A percentile compares a stretch with the other conserved stretches of the same genome.
Conservation (phyloP, 495 filamentous ascomycete species). For the Chaetomidium leptoderma region DNA sequence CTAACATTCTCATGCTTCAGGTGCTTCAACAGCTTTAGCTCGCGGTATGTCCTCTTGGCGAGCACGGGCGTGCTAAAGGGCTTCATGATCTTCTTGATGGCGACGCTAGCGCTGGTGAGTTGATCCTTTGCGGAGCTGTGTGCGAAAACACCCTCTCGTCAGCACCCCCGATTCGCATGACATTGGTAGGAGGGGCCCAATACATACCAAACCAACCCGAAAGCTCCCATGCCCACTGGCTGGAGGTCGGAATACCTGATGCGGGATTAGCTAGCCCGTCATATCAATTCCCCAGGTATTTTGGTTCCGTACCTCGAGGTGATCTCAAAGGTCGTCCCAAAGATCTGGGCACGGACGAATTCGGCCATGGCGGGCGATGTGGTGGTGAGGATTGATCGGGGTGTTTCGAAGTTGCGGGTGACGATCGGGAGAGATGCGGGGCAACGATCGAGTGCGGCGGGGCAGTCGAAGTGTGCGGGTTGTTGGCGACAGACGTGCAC, state of each 20-base stretch:
- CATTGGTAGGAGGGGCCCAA: neutral
- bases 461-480: neutral
- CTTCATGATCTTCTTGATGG: constrained; percentile 99
- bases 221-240: constrained; percentile 98
- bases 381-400: neutral
- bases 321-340: constrained; percentile 99
- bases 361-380: constrained; percentile 68
- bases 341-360: constrained; percentile 98
- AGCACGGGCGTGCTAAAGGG: constrained; percentile 97
- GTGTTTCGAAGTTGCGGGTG: neutral
- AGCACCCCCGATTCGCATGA: constrained; percentile 16
- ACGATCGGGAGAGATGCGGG: constrained; percentile 11
- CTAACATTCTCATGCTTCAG: constrained; percentile 91
- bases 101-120: constrained; percentile 90
- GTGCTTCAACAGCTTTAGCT: constrained; percentile 96
- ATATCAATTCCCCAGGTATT: constrained; percentile 10
- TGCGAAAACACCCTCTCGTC: constrained; percentile 16
- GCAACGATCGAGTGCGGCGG: neutral
- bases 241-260: constrained; percentile 92
- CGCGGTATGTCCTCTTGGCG: constrained; percentile 94
- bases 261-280: constrained; percentile 23
- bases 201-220: constrained; percentile 91
- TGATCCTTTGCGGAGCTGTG: constrained; percentile 94
- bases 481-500: neutral
- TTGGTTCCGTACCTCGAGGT: constrained; percentile 77